Conservation (phyloP, 768 basidiomycete species). For the Russula dissimulans region DNA sequence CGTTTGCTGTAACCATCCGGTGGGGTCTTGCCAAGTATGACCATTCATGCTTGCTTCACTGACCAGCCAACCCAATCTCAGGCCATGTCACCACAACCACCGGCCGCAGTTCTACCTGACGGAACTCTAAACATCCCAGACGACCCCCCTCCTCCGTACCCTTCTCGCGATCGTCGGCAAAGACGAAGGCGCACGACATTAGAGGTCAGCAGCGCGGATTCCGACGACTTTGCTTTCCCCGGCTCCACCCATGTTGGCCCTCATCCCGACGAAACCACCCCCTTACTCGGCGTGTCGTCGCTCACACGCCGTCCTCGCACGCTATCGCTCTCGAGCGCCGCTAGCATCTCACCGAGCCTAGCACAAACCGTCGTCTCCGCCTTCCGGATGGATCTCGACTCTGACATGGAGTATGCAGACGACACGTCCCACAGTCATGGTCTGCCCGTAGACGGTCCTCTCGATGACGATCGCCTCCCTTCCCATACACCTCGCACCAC, state of each 20-base stretch:
- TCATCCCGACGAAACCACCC: constrained; percentile 40
- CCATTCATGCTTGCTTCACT: background rate
- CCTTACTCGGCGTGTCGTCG: constrained; percentile 30
- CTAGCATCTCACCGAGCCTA: constrained; percentile 52
- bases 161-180: constrained; percentile 39
- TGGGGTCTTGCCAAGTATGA: too few relatives aligned
- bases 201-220: constrained; percentile 25
- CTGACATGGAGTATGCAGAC: constrained; percentile 26
- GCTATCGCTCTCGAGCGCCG: constrained; percentile 38
- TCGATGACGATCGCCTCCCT: constrained; percentile 5
- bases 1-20: background rate
- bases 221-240: constrained; percentile 24
- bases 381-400: constrained; percentile 45
- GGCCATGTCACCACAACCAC: constrained; percentile 12
- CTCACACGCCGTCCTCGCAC: constrained; percentile 38
- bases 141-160: constrained; percentile 72
- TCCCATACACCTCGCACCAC: constrained; percentile 8
- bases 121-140: constrained; percentile 13
- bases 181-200: constrained; percentile 26
- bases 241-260: constrained; percentile 1
- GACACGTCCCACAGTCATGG: constrained; percentile 13
- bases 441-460: background rate
- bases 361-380: constrained; percentile 62
- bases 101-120: background rate
- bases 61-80: background rate